phyloP scores from a whole-genome alignment of 192 early-diverging fungal genomes.

The Diversispora eburnea region DNA sequence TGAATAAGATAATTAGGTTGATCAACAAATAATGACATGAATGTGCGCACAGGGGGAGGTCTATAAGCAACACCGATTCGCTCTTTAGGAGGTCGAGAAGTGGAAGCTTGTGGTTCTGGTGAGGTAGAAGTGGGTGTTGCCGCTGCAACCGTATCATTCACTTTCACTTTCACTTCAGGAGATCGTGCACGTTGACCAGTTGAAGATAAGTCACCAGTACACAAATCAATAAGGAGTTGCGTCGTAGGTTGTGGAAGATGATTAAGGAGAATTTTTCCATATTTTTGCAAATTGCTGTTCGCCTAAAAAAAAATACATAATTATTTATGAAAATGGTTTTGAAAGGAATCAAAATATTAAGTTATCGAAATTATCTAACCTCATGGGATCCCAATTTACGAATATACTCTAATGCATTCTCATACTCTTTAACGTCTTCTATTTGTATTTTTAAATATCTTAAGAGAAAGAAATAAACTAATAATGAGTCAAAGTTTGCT shows the following conservation, averaged over 20 bases:
- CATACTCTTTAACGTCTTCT: slow-evolving; percentile 81
- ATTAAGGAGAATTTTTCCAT: slow-evolving; percentile 52
- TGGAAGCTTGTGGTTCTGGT: slow-evolving; percentile 26
- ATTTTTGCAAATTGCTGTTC: slow-evolving; percentile 55
- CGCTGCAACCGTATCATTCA: not conserved
- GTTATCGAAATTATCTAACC: slow-evolving; percentile 14
- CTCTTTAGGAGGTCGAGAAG: slow-evolving; percentile 6
- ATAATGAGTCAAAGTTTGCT: not conserved
- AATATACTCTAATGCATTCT: slow-evolving; percentile 75
- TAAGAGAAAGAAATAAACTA: not conserved
- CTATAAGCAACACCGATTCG: slow-evolving; percentile 35
- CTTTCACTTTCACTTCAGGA: slow-evolving; percentile 25
- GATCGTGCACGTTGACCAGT: slow-evolving; percentile 12
- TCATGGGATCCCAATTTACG: slow-evolving; percentile 50
- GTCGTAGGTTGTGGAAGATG: slow-evolving; percentile 54
- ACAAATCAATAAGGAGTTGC: slow-evolving; percentile 52
- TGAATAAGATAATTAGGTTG: slow-evolving; percentile 70
- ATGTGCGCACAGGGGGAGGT: slow-evolving; percentile 59
- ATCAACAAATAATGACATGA: slow-evolving; percentile 87
- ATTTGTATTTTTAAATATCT: slow-evolving; percentile 86
- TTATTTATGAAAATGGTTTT: not conserved
- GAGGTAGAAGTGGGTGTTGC: slow-evolving; percentile 6
- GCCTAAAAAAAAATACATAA: slow-evolving; percentile 31
- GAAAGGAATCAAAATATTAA: not conserved
- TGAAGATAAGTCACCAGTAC: slow-evolving; percentile 42